Percentiles rank a stretch among this genome's conserved stretches.
phyloP scores from a whole-genome alignment of 1,284 basidiomycete genomes.

The Apiotrichum brassicae region DNA sequence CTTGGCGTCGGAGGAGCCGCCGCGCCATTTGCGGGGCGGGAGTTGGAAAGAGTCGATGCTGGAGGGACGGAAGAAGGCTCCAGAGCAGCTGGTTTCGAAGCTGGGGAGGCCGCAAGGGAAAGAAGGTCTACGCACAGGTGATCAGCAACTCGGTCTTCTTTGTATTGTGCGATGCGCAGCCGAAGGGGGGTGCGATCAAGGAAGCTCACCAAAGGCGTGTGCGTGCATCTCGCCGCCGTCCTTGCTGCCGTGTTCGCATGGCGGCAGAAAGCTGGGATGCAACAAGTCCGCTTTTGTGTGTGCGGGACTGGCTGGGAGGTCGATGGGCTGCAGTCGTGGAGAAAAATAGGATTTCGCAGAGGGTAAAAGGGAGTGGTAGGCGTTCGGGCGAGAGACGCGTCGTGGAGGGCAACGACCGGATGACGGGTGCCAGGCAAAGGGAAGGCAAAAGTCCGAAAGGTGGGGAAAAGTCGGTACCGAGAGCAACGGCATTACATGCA shows the following conservation, averaged over 20 bases:
- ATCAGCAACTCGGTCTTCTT: not conserved
- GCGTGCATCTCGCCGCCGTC: conserved; percentile 41
- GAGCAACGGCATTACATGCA: not conserved
- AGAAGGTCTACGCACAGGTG: conserved; percentile 29
- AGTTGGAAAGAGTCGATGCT: conserved; percentile 31
- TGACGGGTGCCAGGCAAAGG: not conserved
- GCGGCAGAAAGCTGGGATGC: conserved; percentile 39
- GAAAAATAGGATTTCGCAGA: not conserved
- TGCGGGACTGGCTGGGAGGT: conserved; percentile 2
- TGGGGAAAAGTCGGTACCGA: not conserved
- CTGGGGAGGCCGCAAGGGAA: conserved; percentile 24
- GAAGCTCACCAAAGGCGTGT: conserved; percentile 40
- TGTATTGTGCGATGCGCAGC: not conserved
- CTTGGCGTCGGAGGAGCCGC: conserved; percentile 7
- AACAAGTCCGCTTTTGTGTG: conserved; percentile 28
- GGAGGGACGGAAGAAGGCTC: conserved; percentile 35
- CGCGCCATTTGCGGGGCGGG: conserved; percentile 22
- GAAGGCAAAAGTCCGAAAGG: not conserved
- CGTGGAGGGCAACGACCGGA: not conserved
- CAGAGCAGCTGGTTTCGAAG: conserved; percentile 3
- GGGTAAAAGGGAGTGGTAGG: no score
- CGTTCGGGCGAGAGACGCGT: not conserved
- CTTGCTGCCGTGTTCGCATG: conserved; percentile 33
- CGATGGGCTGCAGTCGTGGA: conserved; percentile 6
- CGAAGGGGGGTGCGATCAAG: no score